A percentile compares a stretch with the other conserved stretches of the same genome.
These are phyloP conservation scores for Exophiala alcalophila DNA, from an alignment of 2,329 filamentous ascomycete species.

Conservation along the genomic window DNA sequence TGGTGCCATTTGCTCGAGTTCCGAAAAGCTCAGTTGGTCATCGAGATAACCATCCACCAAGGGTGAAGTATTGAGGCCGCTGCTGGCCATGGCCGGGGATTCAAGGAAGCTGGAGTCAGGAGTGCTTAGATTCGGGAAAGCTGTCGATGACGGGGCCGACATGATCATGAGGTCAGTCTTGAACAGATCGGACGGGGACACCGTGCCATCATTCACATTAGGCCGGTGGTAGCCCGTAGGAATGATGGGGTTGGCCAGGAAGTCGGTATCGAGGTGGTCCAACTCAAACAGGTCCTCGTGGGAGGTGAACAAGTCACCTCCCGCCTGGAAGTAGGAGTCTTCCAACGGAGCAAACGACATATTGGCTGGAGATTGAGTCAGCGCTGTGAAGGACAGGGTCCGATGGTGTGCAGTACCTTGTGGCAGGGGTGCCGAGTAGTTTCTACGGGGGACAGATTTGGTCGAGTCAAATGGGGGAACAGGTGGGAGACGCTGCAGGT, in stretches of 20 bases:
- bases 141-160: slow-evolving; percentile 73
- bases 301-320: slow-evolving; percentile 25
- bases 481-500: slow-evolving; percentile 30
- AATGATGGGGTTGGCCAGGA: slow-evolving; percentile 17
- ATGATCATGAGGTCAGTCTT: slow-evolving; percentile 51
- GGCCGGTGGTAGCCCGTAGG: slow-evolving; percentile 13
- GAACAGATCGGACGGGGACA: slow-evolving; percentile 74
- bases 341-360: slow-evolving; percentile 27
- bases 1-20: slow-evolving; percentile 25
- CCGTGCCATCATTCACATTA: slow-evolving; percentile 51
- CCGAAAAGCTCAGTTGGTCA: slow-evolving; percentile 25
- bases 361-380: slow-evolving; percentile 20
- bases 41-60: slow-evolving; percentile 31
- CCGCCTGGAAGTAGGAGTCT: slow-evolving; percentile 29
- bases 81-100: slow-evolving; percentile 48
- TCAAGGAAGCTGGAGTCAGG: slow-evolving; percentile 59
- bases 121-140: slow-evolving; percentile 75
- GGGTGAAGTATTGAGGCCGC: slow-evolving; percentile 29
- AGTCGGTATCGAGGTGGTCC: slow-evolving; percentile 20
- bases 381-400: slow-evolving; percentile 38
- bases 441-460: slow-evolving; percentile 25
- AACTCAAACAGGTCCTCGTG: slow-evolving; percentile 24
- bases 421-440: slow-evolving; percentile 23
- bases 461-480: slow-evolving; percentile 34
- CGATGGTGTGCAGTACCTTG: slow-evolving; percentile 37